Evolutionary conservation across 768 basidiomycete species (phyloP), one percentile per base, ranked within the genome.

Genomic region (Boletus subparvulus): DNA sequence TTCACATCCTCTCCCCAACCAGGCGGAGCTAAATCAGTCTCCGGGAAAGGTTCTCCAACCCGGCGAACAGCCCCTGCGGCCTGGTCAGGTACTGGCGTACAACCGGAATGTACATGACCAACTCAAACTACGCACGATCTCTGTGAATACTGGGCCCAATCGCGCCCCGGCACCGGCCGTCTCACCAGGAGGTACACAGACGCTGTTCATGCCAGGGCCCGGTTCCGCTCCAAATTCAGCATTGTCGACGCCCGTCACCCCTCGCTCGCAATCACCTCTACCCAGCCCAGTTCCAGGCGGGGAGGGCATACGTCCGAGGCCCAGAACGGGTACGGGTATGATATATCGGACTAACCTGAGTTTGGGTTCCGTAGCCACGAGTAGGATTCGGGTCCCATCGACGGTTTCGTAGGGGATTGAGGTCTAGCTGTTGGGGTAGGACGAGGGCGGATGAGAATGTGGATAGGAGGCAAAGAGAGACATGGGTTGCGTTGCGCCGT

Each of bases 281-380:
- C 32, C 61, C 1, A 66, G 63, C 54, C 26, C 66, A 10, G 61
- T 51, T 21, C 30, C 53, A 10, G 32, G 36, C 40, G 58, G 48
- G 19, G 69, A 66, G 35, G 30, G 63, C 47, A 61, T 65, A 4
- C 71, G 75, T 16, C 83, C 82, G 19, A 80, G 73, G 59, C 85
- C 86, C 11, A 70, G 86, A 30, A 87, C 81, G 11, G 86, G 86
- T 7, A 85, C 86, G 12, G 86, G 86, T n/a, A 88, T 88, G 86
- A 71, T 75, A 37, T 88, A 88, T 63, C 76, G 81, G 44, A 81
- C 74, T 37, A 70, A 66, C 33, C 33, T 69, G 47, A 55, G 55
- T 35, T 56, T 55, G 21, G 49, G 43, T 16, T 45, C 64, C 30
- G 50, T 46, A 13, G 47, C 75, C 69, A 69, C 75, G 67, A 65